Base-by-base conservation (phyloP, 345 rosid genomes). In the Populus davidiana region DNA sequence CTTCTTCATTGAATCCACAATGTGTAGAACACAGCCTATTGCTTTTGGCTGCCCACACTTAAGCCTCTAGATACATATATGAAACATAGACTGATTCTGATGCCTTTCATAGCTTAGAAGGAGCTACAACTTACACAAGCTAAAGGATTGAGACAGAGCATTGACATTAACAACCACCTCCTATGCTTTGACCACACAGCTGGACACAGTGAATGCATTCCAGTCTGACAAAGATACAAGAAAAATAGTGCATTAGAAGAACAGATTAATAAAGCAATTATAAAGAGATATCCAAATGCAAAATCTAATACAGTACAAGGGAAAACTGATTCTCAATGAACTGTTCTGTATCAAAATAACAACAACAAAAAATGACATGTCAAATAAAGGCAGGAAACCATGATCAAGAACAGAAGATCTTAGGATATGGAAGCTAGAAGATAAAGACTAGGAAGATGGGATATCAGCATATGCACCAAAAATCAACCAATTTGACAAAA, bases 131-230 rank as follows among this genome's bases (percentile, higher is more conserved):
- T 91, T 86, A 96, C 97, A 83, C 97, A 96, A 49, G 94, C 91
- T 79, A 93, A 62, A 81, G 98, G 99, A 81, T 89, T 96, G 78
- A 93, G 92, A 73, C 97, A 89, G 47, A 93, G 90, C 98, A 96
- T 96, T 80, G 99, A 93, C 98, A 96, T 96, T 79, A 96, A 81
- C 81, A 93, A 90, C 99, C 98, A 96, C 82, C 98, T 91, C 77
- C 98, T 81, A 82, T 96, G 98, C 86, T 91, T 93, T 81, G 99
- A 96, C 99, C 98, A 96, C 71, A 96, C 81, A 41, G 98, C 96
- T 72, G 99, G 99, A 82, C 99, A 96, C 11, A 96, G 89, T 64
- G 98, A 96, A 85, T 96, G 99, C 88, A 93, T 85, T 67, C 99
- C 99, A 81, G 90, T 92, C 99, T 96, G 93, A 77, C 12, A 69